Base-by-base conservation (phyloP, 352 stramenopile species). In the Elongisporangium undulatum region DNA sequence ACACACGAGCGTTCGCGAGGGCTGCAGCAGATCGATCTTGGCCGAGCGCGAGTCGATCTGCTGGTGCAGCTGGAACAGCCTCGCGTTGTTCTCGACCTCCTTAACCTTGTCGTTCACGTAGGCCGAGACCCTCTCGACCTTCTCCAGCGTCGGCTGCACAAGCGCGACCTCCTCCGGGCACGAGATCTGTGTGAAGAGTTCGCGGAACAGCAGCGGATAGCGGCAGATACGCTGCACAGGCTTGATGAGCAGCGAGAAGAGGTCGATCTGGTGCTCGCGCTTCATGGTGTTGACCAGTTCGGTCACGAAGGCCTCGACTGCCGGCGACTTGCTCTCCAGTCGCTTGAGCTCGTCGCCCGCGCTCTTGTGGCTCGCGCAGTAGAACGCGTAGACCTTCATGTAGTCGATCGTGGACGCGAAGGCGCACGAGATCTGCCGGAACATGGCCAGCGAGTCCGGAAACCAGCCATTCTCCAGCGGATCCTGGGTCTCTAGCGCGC, bases 361-460 rank as follows among this genome's bases (percentile, higher is more conserved):
- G 7, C 59, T 51, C 1, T 77, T 53, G 50, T 82, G 84, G 56
- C 66, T 79, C n/a, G 71, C 64, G 58, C 76, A 89, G 62, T 86
- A 89, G n/a, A 77, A 62, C 22, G 79, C 71, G 64, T 89, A 89
- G n/a, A 81, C 68, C 49, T 89, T 89, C 74, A 89, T 85, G 65
- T 78, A 86, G 57, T 85, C 74, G 56, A 85, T 70, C 1, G 67
- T 85, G 45, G 58, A 61, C 9, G 67, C 58, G 58, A 89, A 85
- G 0, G 76, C 76, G 4, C 15, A 55, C 10, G 63, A 53, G 39
- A 76, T 53, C 6, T 63, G 59, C n/a, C 64, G 48, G 13, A 66
- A 41, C 29, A 41, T 41, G 9, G 29, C 29, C 8, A 41, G 29
- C 29, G 29, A 41, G 29, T 41, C 29, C 29, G 29, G 29, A 41